Conservation (phyloP, 2,329 filamentous ascomycete genomes). For the Cordyceps cicadae region DNA sequence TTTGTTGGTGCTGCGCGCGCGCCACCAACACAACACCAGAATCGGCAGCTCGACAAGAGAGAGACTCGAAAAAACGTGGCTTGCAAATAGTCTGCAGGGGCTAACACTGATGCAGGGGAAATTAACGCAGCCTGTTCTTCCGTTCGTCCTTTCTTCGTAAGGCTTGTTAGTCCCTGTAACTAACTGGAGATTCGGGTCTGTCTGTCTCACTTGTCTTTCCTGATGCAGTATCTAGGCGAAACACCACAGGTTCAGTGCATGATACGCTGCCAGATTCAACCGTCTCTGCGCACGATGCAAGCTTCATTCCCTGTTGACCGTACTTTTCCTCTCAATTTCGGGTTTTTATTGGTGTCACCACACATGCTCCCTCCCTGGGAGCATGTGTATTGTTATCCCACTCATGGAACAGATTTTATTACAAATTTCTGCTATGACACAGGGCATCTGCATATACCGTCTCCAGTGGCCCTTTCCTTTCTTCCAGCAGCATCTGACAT, state of each 20-base stretch:
- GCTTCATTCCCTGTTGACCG: not conserved
- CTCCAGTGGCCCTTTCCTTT: not conserved
- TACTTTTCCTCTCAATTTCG: not conserved
- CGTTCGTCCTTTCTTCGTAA: too few species aligned
- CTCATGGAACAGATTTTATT: not conserved
- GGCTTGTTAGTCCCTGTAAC: not conserved
- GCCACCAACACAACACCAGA: not conserved
- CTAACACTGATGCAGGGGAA: slow-evolving; percentile 11
- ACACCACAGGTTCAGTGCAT: not conserved
- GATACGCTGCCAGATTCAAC: too few species aligned
- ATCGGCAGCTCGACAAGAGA: too few species aligned
- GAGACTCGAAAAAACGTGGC: slow-evolving; percentile 2
- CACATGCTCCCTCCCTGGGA: too few species aligned
- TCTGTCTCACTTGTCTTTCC: not conserved
- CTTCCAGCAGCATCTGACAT: not conserved
- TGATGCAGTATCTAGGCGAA: not conserved
- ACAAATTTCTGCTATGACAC: not conserved
- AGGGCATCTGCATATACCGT: not conserved
- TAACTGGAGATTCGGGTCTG: not conserved
- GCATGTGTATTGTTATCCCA: too few species aligned
- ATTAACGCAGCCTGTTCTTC: not conserved
- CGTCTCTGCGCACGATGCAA: not conserved
- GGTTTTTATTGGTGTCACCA: not conserved
- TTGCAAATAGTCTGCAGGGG: slow-evolving; percentile 5
- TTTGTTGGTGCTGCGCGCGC: not conserved